A percentile compares a stretch with the other conserved stretches of the same genome.
These are phyloP conservation scores for cucumber (Cucumis sativus) DNA, from an alignment of 306 rosid genomes.

Conservation along the genomic window Cucumber_9930_V3 NC_026660.2:23146501-23147000, in stretches of 20 bases:
- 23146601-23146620: not conserved
- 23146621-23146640: constrained; percentile 3
- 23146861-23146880: not conserved
- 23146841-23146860: not conserved
- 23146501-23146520: not conserved
- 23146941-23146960: not conserved
- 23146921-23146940: not conserved
- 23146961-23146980: constrained; percentile 13
- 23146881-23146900: not conserved
- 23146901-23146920: not conserved
- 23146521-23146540: not conserved
- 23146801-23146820: not conserved
- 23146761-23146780: constrained; percentile 84
- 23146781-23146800: constrained; percentile 93
- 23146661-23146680: constrained; percentile 56
- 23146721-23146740: constrained; percentile 79
- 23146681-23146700: constrained; percentile 92
- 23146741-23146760: constrained; percentile 80
- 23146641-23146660: constrained; percentile 9
- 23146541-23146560: not conserved
- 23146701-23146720: constrained; percentile 81
- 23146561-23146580: not conserved
- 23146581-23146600: not conserved
- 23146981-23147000: constrained; percentile 93
- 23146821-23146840: not conserved